phyloP scores from a whole-genome alignment of 2,329 filamentous ascomycete genomes.

The Diaporthe sp. region DNA sequence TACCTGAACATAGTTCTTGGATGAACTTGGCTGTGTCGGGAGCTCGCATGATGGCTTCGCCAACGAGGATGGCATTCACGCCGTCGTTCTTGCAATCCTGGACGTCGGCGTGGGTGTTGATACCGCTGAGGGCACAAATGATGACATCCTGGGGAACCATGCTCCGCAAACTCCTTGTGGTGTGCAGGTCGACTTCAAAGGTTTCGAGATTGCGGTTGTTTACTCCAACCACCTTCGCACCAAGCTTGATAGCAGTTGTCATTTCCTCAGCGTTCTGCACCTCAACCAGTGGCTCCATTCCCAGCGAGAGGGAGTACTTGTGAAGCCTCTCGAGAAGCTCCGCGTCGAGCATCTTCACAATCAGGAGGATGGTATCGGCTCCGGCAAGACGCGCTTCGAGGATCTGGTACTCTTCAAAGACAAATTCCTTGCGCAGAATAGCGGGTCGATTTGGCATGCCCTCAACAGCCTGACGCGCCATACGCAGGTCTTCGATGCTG shows the following conservation, averaged over 20 bases:
- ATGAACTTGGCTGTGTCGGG: slow-evolving; percentile 87
- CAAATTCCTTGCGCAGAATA: slow-evolving; percentile 93
- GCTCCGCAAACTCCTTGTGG: slow-evolving; percentile 87
- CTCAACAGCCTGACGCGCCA: slow-evolving; percentile 88
- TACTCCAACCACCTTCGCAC: slow-evolving; percentile 92
- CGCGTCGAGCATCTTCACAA: slow-evolving; percentile 95
- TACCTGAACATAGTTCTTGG: slow-evolving; percentile 78
- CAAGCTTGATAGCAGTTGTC: slow-evolving; percentile 85
- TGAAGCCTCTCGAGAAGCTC: slow-evolving; percentile 82
- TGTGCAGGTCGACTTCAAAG: slow-evolving; percentile 95
- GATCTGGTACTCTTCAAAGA: slow-evolving; percentile 99
- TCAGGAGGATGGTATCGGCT: slow-evolving; percentile 93
- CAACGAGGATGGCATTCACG: slow-evolving; percentile 92
- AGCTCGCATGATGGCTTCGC: slow-evolving; percentile 95
- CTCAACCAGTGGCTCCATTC: slow-evolving; percentile 98
- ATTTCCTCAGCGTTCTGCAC: slow-evolving; percentile 97
- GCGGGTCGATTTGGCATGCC: slow-evolving; percentile 93
- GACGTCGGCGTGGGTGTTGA: slow-evolving; percentile 89
- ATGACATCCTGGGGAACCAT: slow-evolving; percentile 88
- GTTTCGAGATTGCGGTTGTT: slow-evolving; percentile 97
- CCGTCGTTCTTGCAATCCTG: slow-evolving; percentile 88
- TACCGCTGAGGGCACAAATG: slow-evolving; percentile 94
- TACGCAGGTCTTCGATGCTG: slow-evolving; percentile 90
- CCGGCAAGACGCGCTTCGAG: slow-evolving; percentile 92
- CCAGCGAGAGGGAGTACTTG: slow-evolving; percentile 86